These are phyloP conservation scores for Aureobasidium sp. DNA, from an alignment of 2,329 filamentous ascomycete genomes.

Conservation along the genomic window DNA sequence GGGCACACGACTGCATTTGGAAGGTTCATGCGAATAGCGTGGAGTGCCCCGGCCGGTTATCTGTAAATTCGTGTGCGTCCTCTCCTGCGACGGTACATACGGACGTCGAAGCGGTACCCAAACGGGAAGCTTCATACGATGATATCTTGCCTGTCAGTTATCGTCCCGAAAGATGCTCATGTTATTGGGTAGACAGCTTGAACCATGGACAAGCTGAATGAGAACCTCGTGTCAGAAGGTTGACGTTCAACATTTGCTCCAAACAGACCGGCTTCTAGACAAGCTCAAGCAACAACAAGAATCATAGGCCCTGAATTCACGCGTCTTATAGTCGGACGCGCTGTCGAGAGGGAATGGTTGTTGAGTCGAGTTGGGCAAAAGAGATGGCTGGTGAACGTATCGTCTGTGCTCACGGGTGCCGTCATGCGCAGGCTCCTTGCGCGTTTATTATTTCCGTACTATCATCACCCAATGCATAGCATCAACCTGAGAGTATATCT, in stretches of 20 bases:
- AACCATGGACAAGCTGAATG: neutral
- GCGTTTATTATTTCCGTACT: neutral
- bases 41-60: neutral
- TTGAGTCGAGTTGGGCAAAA: neutral
- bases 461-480: neutral
- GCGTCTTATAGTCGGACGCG: neutral
- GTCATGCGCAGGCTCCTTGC: neutral
- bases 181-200: neutral
- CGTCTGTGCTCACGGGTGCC: neutral
- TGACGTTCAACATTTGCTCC: neutral
- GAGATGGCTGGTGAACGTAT: neutral
- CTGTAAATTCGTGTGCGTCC: neutral
- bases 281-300: neutral
- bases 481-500: neutral
- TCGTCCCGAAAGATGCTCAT: neutral
- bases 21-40: conserved; percentile 12
- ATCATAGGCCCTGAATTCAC: too few species aligned
- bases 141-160: neutral
- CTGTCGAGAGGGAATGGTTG: neutral
- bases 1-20: neutral
- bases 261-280: neutral
- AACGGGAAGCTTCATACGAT: conserved; percentile 5
- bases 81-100: neutral
- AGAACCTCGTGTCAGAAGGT: neutral
- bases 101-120: neutral